These are phyloP conservation scores for Escallonia herrerae DNA, from an alignment of 129 eudicot species.

Conservation along the genomic window DNA sequence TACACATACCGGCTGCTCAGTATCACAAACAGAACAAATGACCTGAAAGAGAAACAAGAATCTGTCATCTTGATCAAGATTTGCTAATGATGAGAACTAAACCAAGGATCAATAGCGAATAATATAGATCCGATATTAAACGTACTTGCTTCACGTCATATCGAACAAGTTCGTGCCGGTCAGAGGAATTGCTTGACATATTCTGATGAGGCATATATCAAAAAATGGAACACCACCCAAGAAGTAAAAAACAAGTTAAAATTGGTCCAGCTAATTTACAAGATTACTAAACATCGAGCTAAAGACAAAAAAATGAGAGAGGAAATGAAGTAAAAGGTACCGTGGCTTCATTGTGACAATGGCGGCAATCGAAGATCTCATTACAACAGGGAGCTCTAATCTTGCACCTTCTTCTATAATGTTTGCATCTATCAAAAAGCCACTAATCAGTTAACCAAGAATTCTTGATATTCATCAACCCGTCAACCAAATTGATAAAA, in stretches of 20 bases:
- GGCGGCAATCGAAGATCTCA: slow-evolving; percentile 90
- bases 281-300: neutral
- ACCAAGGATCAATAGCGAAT: neutral
- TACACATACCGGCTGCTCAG: slow-evolving; percentile 77
- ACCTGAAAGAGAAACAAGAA: slow-evolving; percentile 45
- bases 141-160: slow-evolving; percentile 77
- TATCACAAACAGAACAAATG: slow-evolving; percentile 88
- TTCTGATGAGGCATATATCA: slow-evolving; percentile 34
- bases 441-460: neutral
- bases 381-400: slow-evolving; percentile 97
- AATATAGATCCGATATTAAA: slow-evolving; percentile 5
- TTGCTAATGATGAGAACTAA: neutral
- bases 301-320: neutral
- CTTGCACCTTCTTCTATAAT: slow-evolving; percentile 91
- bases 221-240: too few relatives aligned
- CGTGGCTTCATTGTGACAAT: slow-evolving; percentile 93
- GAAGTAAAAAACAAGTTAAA: neutral
- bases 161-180: slow-evolving; percentile 77
- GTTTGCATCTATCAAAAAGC: slow-evolving; percentile 64
- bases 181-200: slow-evolving; percentile 43
- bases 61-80: neutral
- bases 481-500: neutral
- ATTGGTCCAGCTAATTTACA: neutral
- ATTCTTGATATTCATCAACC: neutral
- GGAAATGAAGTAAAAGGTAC: slow-evolving; percentile 19